These are phyloP conservation scores for Epichloe bromicola DNA, from an alignment of 2,329 filamentous ascomycete genomes.

Conservation along the genomic window DNA sequence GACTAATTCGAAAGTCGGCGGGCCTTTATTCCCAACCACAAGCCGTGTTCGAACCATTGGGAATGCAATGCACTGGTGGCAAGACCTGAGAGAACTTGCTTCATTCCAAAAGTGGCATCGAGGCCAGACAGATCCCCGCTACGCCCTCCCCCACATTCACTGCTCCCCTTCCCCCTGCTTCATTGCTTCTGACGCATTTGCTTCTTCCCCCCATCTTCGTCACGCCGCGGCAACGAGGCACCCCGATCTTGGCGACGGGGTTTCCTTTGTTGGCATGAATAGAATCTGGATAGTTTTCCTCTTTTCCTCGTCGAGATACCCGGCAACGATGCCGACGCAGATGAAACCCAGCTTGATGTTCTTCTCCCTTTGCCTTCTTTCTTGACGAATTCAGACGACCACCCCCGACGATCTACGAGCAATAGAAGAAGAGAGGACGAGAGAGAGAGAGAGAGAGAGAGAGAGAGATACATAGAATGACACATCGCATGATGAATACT, in stretches of 20 bases:
- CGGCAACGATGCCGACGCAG: not conserved
- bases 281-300: not conserved
- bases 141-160: not conserved
- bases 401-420: too few relatives aligned
- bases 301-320: not conserved
- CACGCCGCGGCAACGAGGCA: not conserved
- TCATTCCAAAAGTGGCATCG: too few relatives aligned
- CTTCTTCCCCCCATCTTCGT: not conserved
- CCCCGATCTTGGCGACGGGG: not conserved
- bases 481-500: slow-evolving; percentile 9
- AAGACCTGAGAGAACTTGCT: too few relatives aligned
- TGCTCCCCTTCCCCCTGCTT: not conserved
- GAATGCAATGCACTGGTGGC: fast-evolving
- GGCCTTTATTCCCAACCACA: too few relatives aligned
- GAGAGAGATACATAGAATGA: not conserved
- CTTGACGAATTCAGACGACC: too few relatives aligned
- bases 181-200: not conserved
- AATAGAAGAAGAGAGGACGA: too few relatives aligned
- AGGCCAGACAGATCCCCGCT: too few relatives aligned
- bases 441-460: too few relatives aligned
- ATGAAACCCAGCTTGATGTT: not conserved
- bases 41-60: too few relatives aligned
- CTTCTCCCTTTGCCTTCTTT: not conserved
- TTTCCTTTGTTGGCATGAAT: not conserved
- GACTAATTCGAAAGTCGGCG: too few relatives aligned